phyloP scores from a whole-genome alignment of 2,329 filamentous ascomycete species.

The Fusarium succisae region DNA sequence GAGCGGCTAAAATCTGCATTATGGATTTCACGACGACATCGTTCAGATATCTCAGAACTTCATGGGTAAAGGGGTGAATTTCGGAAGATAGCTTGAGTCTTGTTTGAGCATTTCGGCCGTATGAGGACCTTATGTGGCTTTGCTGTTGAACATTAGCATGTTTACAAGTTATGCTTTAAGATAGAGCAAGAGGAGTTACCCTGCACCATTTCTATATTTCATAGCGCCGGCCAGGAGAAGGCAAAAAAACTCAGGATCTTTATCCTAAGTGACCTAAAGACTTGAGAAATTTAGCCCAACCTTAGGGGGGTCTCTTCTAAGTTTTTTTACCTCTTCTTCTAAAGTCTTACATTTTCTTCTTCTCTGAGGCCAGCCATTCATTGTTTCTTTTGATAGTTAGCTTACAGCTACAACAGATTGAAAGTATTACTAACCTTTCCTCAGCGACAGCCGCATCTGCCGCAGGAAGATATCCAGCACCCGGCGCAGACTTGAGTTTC shows the following conservation, averaged over 20 bases:
- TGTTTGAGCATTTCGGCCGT: not conserved
- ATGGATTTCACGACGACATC: no score
- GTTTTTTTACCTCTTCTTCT: no score
- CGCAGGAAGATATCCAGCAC: not conserved
- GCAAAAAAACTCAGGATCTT: no score
- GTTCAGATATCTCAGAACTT: no score
- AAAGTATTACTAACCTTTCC: not conserved
- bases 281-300: no score
- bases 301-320: no score
- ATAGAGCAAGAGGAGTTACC: not conserved
- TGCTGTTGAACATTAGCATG: not conserved
- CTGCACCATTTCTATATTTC: not conserved
- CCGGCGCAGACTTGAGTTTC: no score
- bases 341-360: no score
- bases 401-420: not conserved
- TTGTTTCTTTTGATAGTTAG: not conserved
- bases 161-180: not conserved
- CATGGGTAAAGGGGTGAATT: no score
- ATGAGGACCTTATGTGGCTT: not conserved
- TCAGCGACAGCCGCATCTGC: not conserved
- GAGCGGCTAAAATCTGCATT: not conserved
- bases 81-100: no score
- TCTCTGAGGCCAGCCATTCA: not conserved
- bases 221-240: no score
- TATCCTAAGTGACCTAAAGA: no score